Conservation (phyloP, 352 stramenopile species). For the Aphanomyces invadans region DNA sequence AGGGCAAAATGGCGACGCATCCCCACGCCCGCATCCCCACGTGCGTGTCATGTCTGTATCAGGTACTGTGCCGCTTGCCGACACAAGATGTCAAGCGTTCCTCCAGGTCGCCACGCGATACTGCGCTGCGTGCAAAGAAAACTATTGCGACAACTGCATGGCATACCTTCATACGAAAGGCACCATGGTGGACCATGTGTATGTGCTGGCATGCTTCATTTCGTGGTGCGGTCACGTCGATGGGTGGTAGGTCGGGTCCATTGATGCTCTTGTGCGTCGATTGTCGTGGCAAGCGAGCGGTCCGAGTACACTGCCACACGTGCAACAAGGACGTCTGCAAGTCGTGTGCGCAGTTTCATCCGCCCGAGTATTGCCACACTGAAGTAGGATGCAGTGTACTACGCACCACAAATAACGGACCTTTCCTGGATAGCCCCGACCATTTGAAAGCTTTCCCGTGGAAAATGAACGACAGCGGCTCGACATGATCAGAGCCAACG, state of each 20-base stretch:
- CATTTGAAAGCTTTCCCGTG: conserved; percentile 2
- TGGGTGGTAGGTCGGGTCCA: neutral
- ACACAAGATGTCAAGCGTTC: conserved; percentile 2
- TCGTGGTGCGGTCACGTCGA: no score
- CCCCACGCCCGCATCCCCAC: neutral
- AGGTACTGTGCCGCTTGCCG: no score
- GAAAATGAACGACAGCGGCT: neutral
- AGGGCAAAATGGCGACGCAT: conserved; percentile 19
- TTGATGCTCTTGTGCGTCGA: conserved; percentile 5
- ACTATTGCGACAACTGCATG: conserved; percentile 24
- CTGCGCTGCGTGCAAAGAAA: conserved; percentile 6
- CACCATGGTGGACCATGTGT: conserved; percentile 14
- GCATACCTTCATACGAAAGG: conserved; percentile 13
- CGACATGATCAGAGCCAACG: conserved; percentile 1
- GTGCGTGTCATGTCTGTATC: conserved; percentile 11
- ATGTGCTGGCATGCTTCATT: neutral
- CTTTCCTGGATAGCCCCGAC: conserved; percentile 1
- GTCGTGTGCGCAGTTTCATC: conserved; percentile 8
- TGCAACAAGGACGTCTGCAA: conserved; percentile 10
- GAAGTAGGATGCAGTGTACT: neutral
- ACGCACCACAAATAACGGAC: neutral
- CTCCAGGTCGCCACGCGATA: conserved; percentile 3
- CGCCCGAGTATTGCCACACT: conserved; percentile 6
- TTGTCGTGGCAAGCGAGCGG: conserved; percentile 4
- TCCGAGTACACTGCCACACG: conserved; percentile 13